Evolutionary conservation across 805 yeast genomes (phyloP).

Genomic region (Metschnikowia hibisci): DNA sequence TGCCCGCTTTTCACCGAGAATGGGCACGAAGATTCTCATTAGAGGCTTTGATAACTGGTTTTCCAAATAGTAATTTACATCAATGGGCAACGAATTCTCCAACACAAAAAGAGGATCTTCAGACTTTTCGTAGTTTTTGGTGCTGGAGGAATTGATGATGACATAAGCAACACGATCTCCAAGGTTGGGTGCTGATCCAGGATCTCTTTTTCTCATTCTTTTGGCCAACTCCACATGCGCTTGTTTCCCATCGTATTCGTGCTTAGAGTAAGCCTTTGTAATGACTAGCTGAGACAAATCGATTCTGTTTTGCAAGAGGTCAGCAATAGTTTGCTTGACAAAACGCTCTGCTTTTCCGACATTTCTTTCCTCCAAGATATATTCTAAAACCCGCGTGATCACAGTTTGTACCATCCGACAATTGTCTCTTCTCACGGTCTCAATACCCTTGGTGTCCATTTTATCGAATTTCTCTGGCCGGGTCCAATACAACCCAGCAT

Average conservation of each 20-base stretch:
- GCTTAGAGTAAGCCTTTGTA: slow-evolving; percentile 83
- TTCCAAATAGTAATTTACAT: slow-evolving; percentile 88
- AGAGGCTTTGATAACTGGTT: slow-evolving; percentile 92
- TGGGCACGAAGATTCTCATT: slow-evolving; percentile 91
- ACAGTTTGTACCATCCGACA: slow-evolving; percentile 93
- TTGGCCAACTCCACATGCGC: slow-evolving; percentile 97
- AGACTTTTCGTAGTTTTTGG: slow-evolving; percentile 89
- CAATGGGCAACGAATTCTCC: slow-evolving; percentile 90
- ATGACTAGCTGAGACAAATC: slow-evolving; percentile 93
- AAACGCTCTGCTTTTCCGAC: slow-evolving; percentile 79
- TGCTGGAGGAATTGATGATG: slow-evolving; percentile 71
- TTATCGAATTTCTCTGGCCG: slow-evolving; percentile 87
- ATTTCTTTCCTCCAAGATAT: slow-evolving; percentile 81
- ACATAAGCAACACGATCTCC: slow-evolving; percentile 99
- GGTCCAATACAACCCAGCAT: slow-evolving; percentile 97
- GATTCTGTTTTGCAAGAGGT: slow-evolving; percentile 81
- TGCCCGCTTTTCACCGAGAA: slow-evolving; percentile 81
- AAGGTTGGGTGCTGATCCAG: slow-evolving; percentile 93
- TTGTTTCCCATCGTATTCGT: slow-evolving; percentile 93
- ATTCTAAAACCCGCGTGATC: slow-evolving; percentile 82
- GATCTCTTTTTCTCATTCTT: slow-evolving; percentile 92
- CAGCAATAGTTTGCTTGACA: slow-evolving; percentile 85
- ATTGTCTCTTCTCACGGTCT: slow-evolving; percentile 96
- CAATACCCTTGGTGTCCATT: slow-evolving; percentile 97
- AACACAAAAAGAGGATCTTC: slow-evolving; percentile 94